These are phyloP conservation scores for Suillus discolor DNA, from an alignment of 768 basidiomycete species.

Conservation along the genomic window DNA sequence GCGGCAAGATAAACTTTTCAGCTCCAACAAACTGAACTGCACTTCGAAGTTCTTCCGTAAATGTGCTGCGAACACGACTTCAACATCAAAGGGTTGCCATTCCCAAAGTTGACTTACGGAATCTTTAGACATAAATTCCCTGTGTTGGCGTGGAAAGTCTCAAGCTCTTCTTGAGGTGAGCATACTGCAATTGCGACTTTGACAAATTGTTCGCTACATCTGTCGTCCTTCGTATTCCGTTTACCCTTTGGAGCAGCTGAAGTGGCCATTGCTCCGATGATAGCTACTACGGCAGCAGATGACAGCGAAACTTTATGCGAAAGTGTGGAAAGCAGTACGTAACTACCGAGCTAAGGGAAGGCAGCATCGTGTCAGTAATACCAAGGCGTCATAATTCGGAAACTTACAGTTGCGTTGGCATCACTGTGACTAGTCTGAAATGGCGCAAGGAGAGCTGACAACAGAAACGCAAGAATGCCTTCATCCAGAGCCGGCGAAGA, in stretches of 20 bases:
- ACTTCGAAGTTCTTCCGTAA: constrained; percentile 50
- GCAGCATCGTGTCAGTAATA: neutral
- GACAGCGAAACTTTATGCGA: constrained; percentile 66
- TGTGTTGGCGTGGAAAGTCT: constrained; percentile 42
- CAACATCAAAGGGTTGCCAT: neutral
- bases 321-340: constrained; percentile 70
- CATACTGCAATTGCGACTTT: constrained; percentile 68
- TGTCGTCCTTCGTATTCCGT: constrained; percentile 28
- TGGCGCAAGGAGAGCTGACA: constrained; percentile 66
- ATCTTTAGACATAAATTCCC: constrained; percentile 46
- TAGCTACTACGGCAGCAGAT: constrained; percentile 56
- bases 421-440: constrained; percentile 54
- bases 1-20: constrained; percentile 57
- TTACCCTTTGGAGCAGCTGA: constrained; percentile 39
- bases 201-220: constrained; percentile 60
- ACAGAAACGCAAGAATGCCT: constrained; percentile 61
- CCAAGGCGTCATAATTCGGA: neutral
- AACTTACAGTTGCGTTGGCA: constrained; percentile 48
- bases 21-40: constrained; percentile 50
- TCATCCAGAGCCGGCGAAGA: constrained; percentile 60
- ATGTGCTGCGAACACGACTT: constrained; percentile 35
- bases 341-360: constrained; percentile 61
- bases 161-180: constrained; percentile 59
- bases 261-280: constrained; percentile 55
- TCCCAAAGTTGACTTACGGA: constrained; percentile 40